Percentiles rank a stretch among this genome's conserved stretches.
These are phyloP conservation scores for Crotalaria pallida DNA, from an alignment of 306 rosid species.

Conservation along the genomic window DNA sequence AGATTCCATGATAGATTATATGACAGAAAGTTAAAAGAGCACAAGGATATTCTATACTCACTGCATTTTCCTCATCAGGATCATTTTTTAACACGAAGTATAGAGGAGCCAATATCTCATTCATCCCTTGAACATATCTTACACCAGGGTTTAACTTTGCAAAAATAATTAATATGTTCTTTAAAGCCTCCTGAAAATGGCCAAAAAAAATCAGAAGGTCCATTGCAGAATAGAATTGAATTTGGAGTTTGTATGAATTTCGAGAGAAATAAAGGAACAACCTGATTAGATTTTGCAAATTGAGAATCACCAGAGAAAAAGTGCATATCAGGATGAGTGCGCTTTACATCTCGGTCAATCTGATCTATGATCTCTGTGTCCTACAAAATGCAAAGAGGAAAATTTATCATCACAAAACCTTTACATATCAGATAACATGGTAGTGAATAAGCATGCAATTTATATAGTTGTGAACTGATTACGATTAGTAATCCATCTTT, in stretches of 20 bases:
- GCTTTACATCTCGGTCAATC: slow-evolving; percentile 95
- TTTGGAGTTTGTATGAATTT: background rate
- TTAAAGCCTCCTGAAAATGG: slow-evolving; percentile 78
- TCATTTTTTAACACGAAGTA: slow-evolving; percentile 84
- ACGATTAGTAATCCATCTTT: background rate
- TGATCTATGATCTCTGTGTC: slow-evolving; percentile 95
- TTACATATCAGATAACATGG: background rate
- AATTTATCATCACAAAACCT: slow-evolving; percentile 18
- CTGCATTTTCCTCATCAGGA: slow-evolving; percentile 83
- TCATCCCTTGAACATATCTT: slow-evolving; percentile 99
- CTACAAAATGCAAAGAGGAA: slow-evolving; percentile 41
- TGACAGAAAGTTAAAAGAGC: background rate
- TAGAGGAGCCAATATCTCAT: slow-evolving; percentile 92
- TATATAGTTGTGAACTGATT: background rate
- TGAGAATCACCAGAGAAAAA: slow-evolving; percentile 87
- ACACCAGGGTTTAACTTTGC: slow-evolving; percentile 97
- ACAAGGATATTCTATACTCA: slow-evolving; percentile 36
- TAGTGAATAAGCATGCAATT: background rate
- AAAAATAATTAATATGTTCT: slow-evolving; percentile 74
- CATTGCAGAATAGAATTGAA: background rate
- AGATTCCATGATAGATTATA: background rate
- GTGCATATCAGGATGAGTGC: slow-evolving; percentile 98
- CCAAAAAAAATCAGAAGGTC: slow-evolving; percentile 17
- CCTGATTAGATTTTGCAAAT: slow-evolving; percentile 91
- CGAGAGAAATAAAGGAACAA: slow-evolving; percentile 21